A percentile compares a stretch with the other conserved stretches of the same genome.
phyloP scores from a whole-genome alignment of 2,329 filamentous ascomycete species.

The Pestalotiopsis sp. region DNA sequence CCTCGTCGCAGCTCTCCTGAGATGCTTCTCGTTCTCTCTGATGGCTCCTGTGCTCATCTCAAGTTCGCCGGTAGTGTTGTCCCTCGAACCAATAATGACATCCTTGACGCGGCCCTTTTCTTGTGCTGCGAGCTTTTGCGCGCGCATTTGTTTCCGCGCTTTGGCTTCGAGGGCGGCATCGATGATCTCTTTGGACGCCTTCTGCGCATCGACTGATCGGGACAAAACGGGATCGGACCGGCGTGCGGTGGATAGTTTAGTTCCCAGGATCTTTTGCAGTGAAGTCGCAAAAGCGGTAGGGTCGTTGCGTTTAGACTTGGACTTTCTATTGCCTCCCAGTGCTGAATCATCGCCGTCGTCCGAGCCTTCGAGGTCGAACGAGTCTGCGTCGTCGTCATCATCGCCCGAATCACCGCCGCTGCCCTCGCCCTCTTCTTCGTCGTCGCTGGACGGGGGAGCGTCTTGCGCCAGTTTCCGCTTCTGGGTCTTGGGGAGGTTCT shows the following conservation, averaged over 20 bases:
- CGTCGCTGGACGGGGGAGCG: conserved; percentile 26
- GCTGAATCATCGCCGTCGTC: conserved; percentile 43
- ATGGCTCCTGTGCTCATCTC: conserved; percentile 55
- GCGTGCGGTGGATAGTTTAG: conserved; percentile 81
- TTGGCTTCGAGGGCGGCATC: conserved; percentile 82
- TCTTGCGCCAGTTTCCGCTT: conserved; percentile 18
- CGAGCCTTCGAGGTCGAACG: conserved; percentile 40
- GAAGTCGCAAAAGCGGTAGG: conserved; percentile 89
- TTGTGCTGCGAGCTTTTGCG: conserved; percentile 76
- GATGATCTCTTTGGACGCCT: conserved; percentile 71
- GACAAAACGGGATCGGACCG: conserved; percentile 90
- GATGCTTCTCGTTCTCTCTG: conserved; percentile 73
- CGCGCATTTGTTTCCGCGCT: conserved; percentile 76
- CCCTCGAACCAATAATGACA: conserved; percentile 69
- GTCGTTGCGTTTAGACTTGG: conserved; percentile 85
- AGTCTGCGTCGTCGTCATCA: conserved; percentile 35
- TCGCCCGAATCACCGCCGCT: conserved; percentile 26
- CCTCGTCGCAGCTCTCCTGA: conserved; percentile 87
- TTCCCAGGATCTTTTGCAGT: conserved; percentile 88
- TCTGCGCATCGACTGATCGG: conserved; percentile 74
- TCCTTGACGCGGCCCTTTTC: conserved; percentile 91
- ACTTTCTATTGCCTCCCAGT: conserved; percentile 32
- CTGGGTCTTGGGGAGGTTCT: conserved; percentile 17
- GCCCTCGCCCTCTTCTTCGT: conserved; percentile 23
- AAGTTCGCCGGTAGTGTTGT: conserved; percentile 46